A percentile compares a stretch with the other conserved stretches of the same genome.
phyloP scores from a whole-genome alignment of 2,329 filamentous ascomycete genomes.

The Bipolaris oryzae region DNA sequence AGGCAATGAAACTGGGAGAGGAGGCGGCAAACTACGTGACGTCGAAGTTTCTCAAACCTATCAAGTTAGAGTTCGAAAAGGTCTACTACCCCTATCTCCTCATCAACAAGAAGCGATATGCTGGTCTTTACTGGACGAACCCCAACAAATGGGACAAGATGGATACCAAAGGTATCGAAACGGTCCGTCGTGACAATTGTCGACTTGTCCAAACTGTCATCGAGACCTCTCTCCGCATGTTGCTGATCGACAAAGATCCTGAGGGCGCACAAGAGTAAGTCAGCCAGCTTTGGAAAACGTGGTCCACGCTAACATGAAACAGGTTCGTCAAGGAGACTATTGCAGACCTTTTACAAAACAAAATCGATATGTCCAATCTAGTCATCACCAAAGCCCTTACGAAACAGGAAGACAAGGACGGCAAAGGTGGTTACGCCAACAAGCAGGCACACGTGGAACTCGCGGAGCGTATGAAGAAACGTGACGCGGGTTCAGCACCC shows the following conservation, averaged over 20 bases:
- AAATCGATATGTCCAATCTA: conserved; percentile 97
- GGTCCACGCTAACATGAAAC: conserved; percentile 46
- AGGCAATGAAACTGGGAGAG: conserved; percentile 93
- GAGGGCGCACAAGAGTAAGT: conserved; percentile 90
- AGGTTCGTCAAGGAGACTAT: conserved; percentile 98
- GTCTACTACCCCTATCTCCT: conserved; percentile 97
- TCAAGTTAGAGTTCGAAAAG: conserved; percentile 99
- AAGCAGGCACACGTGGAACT: conserved; percentile 98
- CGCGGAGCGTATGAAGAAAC: conserved; percentile 94
- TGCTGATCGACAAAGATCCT: conserved; percentile 90
- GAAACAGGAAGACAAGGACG: conserved; percentile 60
- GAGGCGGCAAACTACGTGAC: conserved; percentile 90
- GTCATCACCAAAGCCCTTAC: conserved; percentile 98
- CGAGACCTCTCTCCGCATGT: conserved; percentile 93
- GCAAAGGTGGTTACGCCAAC: conserved; percentile 67
- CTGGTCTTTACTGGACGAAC: conserved; percentile 96
- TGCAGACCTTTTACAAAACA: conserved; percentile 93
- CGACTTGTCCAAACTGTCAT: conserved; percentile 95
- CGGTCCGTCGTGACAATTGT: conserved; percentile 95
- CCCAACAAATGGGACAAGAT: conserved; percentile 97
- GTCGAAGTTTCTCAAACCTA: conserved; percentile 90
- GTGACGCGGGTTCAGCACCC: conserved; percentile 91
- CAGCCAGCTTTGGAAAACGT: conserved; percentile 14
- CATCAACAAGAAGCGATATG: conserved; percentile 99
- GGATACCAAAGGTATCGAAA: conserved; percentile 99